Conservation (phyloP, 495 filamentous ascomycete species). For the Stereocaulon alpinum region DNA sequence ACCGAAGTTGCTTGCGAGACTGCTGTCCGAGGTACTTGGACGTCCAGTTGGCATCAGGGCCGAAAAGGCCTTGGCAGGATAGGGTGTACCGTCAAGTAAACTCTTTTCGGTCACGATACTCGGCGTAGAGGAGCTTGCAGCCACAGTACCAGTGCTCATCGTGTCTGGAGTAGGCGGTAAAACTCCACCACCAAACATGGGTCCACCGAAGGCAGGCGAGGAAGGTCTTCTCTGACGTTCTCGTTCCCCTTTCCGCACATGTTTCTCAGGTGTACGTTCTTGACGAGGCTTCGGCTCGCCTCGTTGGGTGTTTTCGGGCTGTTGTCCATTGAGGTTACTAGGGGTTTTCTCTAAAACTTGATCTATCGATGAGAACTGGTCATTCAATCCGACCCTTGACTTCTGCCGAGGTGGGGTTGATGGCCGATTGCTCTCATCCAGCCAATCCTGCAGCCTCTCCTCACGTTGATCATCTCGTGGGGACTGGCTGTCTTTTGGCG, state of each 20-base stretch:
- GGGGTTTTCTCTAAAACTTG: constrained; percentile 13
- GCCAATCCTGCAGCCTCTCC: constrained; percentile 16
- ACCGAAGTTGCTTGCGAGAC: neutral
- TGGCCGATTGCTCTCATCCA: constrained; percentile 13
- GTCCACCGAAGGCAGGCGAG: constrained; percentile 11
- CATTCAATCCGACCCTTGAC: neutral
- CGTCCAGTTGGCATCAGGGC: neutral
- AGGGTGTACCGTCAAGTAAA: constrained; percentile 9
- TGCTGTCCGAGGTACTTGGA: constrained; percentile 7
- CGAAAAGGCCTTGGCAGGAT: constrained; percentile 2
- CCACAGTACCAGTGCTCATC: constrained; percentile 19
- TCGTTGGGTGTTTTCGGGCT: neutral
- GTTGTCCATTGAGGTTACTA: neutral
- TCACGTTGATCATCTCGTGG: constrained; percentile 12
- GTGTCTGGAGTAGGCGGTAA: constrained; percentile 22
- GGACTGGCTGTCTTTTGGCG: neutral
- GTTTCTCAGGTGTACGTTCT: constrained; percentile 10
- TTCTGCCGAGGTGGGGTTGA: constrained; percentile 3
- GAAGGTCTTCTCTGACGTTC: constrained; percentile 7
- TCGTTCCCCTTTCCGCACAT: constrained; percentile 6
- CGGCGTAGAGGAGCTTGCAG: constrained; percentile 18
- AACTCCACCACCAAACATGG: constrained; percentile 14
- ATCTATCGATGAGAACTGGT: constrained; percentile 16
- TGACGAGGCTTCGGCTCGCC: neutral
- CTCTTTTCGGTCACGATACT: constrained; percentile 22